Base-by-base conservation (phyloP, 2,329 filamentous ascomycete species). In the Aureobasidium uvarum region DNA sequence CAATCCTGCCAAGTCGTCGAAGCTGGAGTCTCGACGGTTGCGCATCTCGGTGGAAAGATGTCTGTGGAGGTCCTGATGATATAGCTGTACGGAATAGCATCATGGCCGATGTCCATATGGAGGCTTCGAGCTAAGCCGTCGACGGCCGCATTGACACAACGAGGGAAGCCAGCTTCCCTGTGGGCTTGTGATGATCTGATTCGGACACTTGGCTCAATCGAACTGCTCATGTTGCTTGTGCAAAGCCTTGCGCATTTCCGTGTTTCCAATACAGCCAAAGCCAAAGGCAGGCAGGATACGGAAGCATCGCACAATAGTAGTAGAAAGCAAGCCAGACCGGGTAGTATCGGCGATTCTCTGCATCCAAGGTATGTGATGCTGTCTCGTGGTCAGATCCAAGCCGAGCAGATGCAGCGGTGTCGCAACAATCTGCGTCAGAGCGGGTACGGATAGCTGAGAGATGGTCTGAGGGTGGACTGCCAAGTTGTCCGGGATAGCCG, bases 221-320 rank as follows among this genome's bases (percentile, higher is more conserved):
- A 28, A 64, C 38, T 64, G 62, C n/a, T 56, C 62, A 56, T 55
- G 50, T 28, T 56, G 62, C n/a, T 28, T 55, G 51, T 64, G 62
- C 43, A 64, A 20, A 5, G 62, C 52, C 28, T 64, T 56, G 23
- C 71, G 66, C 66, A 72, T 54, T 23, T 69, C 69, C 6, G 68
- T 71, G 58, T 74, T 74, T 16, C 69, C 67, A 39, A 74, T 67
- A 3, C 69, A 68, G 11, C 72, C 72, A 14, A 74, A 67, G 10
- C 71, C 71, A 67, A 74, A 74, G 5, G 72, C 72, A 25, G 73
- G 72, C 43, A 74, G 62, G 36, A 74, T 73, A 39, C 72, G 70
- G 46, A 69, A 68, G 59, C 73, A 74, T 36, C 73, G 67, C 56
- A 73, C 69, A 31, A 67, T 60, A 6, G 72, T 74, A 3, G 70